phyloP scores from a whole-genome alignment of 2,329 filamentous ascomycete genomes.

The Sporothrix phasma region DNA sequence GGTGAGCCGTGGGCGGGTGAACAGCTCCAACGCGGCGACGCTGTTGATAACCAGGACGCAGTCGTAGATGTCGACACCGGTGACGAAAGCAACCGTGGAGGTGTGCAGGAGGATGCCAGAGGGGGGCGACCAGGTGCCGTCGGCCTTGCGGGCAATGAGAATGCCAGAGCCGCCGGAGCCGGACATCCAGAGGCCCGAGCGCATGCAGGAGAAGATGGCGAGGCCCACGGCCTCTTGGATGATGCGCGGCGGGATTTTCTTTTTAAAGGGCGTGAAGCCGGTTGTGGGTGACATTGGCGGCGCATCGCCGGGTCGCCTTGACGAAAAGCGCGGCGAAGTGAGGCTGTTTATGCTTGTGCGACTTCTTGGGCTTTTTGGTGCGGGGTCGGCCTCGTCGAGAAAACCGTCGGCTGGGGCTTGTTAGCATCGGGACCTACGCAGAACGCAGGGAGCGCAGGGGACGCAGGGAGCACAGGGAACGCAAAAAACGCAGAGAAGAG shows the following conservation, averaged over 20 bases:
- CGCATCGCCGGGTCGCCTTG: constrained; percentile 8
- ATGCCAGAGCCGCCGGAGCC: constrained; percentile 86
- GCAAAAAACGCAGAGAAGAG: no score
- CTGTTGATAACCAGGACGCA: constrained; percentile 91
- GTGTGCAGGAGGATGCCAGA: constrained; percentile 88
- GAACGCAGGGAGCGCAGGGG: no score
- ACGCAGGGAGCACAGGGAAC: no score
- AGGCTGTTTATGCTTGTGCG: constrained; percentile 17
- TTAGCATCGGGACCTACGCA: constrained; percentile 39
- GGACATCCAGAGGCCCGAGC: constrained; percentile 82
- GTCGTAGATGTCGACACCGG: constrained; percentile 91
- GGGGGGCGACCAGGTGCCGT: constrained; percentile 60
- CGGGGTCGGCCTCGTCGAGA: constrained; percentile 33
- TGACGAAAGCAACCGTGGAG: constrained; percentile 75
- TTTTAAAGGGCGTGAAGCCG: constrained; percentile 45
- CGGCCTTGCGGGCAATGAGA: constrained; percentile 70
- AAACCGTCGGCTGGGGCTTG: constrained; percentile 43
- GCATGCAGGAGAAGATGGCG: constrained; percentile 92
- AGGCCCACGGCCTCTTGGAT: constrained; percentile 84
- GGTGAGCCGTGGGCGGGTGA: constrained; percentile 68
- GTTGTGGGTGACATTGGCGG: constrained; percentile 15
- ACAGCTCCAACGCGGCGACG: constrained; percentile 70
- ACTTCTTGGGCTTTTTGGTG: constrained; percentile 22
- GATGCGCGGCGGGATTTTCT: constrained; percentile 79
- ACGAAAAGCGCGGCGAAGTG: constrained; percentile 13